Conservation (phyloP, 2,329 filamentous ascomycete species). For the Ceratocystis diversiconidia region DNA sequence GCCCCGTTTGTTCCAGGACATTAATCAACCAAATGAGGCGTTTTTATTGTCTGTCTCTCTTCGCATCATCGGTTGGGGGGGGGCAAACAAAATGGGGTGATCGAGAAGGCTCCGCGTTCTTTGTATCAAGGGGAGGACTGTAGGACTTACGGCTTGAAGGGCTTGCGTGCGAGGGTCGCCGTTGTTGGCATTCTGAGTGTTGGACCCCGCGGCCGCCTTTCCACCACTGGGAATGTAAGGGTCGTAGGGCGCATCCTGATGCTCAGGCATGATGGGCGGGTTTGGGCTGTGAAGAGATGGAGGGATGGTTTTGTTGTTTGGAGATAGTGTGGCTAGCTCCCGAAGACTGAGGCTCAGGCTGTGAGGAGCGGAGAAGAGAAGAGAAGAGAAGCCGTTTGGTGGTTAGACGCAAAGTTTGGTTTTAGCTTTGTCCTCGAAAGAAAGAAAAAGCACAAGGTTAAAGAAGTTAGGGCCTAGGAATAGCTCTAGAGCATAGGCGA, state of each 20-base stretch:
- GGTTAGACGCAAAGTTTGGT: background rate
- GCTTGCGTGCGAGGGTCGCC: conserved; percentile 44
- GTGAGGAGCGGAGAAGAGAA: conserved; percentile 6
- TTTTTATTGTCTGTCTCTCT: background rate
- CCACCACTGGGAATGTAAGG: conserved; percentile 61
- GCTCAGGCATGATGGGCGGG: conserved; percentile 34
- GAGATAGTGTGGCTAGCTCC: background rate
- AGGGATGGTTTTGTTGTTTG: background rate
- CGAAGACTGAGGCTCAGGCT: conserved; percentile 1
- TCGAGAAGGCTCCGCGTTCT: background rate
- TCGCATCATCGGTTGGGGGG: background rate
- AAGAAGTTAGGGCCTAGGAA: background rate
- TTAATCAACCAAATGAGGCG: background rate
- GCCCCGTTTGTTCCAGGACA: background rate
- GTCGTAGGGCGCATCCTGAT: conserved; percentile 57
- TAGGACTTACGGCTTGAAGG: conserved; percentile 63
- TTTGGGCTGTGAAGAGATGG: conserved; percentile 5
- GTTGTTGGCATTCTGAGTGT: conserved; percentile 28
- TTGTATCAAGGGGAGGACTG: background rate
- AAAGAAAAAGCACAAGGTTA: background rate
- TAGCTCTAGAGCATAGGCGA: background rate
- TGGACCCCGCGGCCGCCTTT: conserved; percentile 27
- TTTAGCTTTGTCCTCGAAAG: background rate
- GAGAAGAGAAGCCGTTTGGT: background rate
- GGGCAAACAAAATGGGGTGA: background rate